Evolutionary conservation across 192 early-diverging fungal species (phyloP).

Genomic region (Coemansia sp.): DNA sequence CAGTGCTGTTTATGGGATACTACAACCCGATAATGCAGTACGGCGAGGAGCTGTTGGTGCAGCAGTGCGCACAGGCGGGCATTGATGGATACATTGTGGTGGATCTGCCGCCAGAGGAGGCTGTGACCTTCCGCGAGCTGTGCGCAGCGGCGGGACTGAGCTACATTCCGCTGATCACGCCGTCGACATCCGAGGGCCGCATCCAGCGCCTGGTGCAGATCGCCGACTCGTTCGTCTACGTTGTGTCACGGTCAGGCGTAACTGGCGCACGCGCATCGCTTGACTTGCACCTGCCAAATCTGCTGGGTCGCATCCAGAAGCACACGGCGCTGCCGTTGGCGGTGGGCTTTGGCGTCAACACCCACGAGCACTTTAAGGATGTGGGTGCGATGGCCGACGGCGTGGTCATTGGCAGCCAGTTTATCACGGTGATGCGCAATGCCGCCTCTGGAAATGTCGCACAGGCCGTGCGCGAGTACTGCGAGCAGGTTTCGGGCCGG

Average conservation of each 20-base stretch:
- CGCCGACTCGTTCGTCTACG: constrained; percentile 94
- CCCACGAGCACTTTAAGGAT: constrained; percentile 78
- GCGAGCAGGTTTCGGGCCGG: constrained; percentile 57
- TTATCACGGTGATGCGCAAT: constrained; percentile 78
- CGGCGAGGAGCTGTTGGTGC: constrained; percentile 84
- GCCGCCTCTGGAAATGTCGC: constrained; percentile 51
- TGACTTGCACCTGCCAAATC: constrained; percentile 63
- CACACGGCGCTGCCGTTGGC: constrained; percentile 83
- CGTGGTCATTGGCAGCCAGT: constrained; percentile 92
- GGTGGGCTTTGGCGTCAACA: constrained; percentile 96
- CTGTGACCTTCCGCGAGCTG: constrained; percentile 76
- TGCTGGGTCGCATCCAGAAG: constrained; percentile 77
- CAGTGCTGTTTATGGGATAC: constrained; percentile 98
- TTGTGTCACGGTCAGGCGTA: constrained; percentile 90
- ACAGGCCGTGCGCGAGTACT: constrained; percentile 54
- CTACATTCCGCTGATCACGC: constrained; percentile 90
- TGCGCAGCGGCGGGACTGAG: constrained; percentile 73
- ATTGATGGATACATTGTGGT: constrained; percentile 97
- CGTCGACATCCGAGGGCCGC: constrained; percentile 84
- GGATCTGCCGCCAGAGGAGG: constrained; percentile 97
- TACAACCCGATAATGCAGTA: constrained; percentile 96
- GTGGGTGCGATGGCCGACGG: constrained; percentile 90
- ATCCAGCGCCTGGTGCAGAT: constrained; percentile 74
- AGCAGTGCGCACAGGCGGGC: constrained; percentile 79
- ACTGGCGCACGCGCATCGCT: constrained; percentile 80